A percentile compares a stretch with the other conserved stretches of the same genome.
Evolutionary conservation across 1,284 basidiomycete genomes (phyloP).

Genomic region (Irpex sp.): DNA sequence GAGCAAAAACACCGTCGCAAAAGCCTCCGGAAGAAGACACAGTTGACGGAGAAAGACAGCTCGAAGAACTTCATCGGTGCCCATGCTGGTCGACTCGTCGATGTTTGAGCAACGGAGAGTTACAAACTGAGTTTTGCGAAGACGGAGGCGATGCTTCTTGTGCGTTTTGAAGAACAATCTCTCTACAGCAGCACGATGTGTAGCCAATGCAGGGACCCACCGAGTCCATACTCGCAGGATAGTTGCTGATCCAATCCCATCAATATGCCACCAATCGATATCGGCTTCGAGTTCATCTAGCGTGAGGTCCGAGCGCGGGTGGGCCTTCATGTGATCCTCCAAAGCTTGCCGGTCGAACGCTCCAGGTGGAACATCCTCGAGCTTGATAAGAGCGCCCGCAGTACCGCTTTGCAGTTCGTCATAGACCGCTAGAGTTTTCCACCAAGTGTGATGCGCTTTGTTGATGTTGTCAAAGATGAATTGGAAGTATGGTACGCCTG

Average conservation of each 20-base stretch:
- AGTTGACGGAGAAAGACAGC: not conserved
- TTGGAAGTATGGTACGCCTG: not conserved
- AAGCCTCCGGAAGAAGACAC: not conserved
- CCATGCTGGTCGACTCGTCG: slow-evolving; percentile 2
- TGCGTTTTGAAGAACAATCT: not conserved
- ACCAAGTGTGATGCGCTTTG: not conserved
- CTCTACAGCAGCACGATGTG: not conserved
- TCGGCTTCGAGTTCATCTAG: slow-evolving; percentile 2
- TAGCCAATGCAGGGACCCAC: not conserved
- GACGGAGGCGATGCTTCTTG: not conserved
- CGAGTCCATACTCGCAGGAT: not conserved
- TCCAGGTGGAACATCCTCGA: slow-evolving; percentile 7
- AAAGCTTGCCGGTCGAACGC: slow-evolving; percentile 1
- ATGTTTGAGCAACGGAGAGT: not conserved
- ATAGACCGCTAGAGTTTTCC: not conserved
- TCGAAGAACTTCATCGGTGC: not conserved
- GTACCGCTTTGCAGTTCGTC: slow-evolving; percentile 6
- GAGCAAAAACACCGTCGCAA: not conserved
- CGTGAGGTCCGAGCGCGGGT: not conserved
- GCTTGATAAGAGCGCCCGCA: slow-evolving; percentile 5
- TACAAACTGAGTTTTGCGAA: not conserved
- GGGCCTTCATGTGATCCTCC: not conserved
- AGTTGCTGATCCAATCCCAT: not conserved
- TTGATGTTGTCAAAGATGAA: slow-evolving; percentile 10
- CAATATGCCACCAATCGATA: not conserved